phyloP scores from a whole-genome alignment of 2,329 filamentous ascomycete species.

The Epicoccum nigrum region DNA sequence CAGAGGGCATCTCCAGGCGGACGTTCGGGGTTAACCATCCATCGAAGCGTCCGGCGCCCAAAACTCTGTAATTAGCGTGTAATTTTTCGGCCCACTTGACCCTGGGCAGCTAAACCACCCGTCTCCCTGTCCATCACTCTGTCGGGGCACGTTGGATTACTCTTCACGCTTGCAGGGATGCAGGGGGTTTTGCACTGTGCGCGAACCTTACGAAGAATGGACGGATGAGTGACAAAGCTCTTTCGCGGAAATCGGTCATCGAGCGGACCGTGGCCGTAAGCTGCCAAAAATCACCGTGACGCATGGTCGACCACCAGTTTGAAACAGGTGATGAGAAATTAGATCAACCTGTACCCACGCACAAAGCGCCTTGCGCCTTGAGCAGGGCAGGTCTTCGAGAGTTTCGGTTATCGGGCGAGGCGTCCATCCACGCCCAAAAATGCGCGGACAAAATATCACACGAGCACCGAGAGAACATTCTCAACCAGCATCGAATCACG shows the following conservation, averaged over 20 bases:
- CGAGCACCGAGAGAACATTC: slow-evolving; percentile 6
- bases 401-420: slow-evolving; percentile 26
- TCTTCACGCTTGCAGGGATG: slow-evolving; percentile 39
- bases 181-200: slow-evolving; percentile 42
- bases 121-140: slow-evolving; percentile 36
- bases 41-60: slow-evolving; percentile 1
- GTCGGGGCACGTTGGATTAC: slow-evolving; percentile 44
- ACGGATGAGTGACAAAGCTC: slow-evolving; percentile 41
- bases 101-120: slow-evolving; percentile 37
- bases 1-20: slow-evolving; percentile 46
- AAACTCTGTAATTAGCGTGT: slow-evolving; percentile 22
- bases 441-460: slow-evolving; percentile 26
- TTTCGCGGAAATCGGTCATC: slow-evolving; percentile 39
- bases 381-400: slow-evolving; percentile 1
- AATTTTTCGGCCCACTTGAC: slow-evolving; percentile 36
- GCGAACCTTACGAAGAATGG: slow-evolving; percentile 45
- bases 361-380: neutral
- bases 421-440: slow-evolving; percentile 30
- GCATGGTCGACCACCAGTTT: slow-evolving; percentile 23
- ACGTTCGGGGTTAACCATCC: slow-evolving; percentile 36
- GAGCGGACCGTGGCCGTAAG: slow-evolving; percentile 33
- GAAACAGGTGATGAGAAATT: slow-evolving; percentile 28
- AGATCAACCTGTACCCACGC: slow-evolving; percentile 3
- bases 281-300: slow-evolving; percentile 20
- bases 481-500: slow-evolving; percentile 5